Evolutionary conservation across 2,329 filamentous ascomycete species (phyloP), one percentile per base, ranked within the genome.

Genomic region (Ophiostoma sp.): DNA sequence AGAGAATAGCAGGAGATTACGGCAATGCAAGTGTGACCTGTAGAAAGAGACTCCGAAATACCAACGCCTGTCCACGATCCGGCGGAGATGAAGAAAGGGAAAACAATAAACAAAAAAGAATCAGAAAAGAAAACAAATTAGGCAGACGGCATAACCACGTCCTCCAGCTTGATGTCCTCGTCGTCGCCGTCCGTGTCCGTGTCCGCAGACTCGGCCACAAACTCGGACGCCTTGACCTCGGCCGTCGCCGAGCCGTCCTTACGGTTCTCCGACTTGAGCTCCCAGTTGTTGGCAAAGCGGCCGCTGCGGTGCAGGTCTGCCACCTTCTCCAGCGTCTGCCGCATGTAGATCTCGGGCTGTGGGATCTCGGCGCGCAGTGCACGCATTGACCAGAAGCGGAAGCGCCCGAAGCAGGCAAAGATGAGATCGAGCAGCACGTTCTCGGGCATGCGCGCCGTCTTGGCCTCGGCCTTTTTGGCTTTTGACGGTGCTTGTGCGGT

Each of bases 341-440:
- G 93, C 72, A 99, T 86, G 79, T 94, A 98, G n/a, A 90, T 89
- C 78, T 98, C 95, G 1, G 95, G 95, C 80, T 99, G 95, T 72
- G 89, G 87, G 54, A 96, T 86, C 72, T 86, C 83, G 68, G 88
- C 84, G 73, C 93, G 92, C 75, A 99, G 86, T 5, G 90, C 87
- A 77, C 92, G 94, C 84, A 98, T 91, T n/a, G 91, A 89, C 94
- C 94, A 99, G 80, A 95, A 98, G 75, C 90, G 89, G 83, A 91
- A 96, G 76, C 90, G 83, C 70, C 89, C 87, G 87, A 97, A 99
- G 77, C 89, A 90, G 67, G 86, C 82, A 82, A 94, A 93, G 72
- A 99, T 89, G 73, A 87, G 86, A 80, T 97, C 94, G 80, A 96
- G 82, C 73, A 99, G 88, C 76, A 95, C 90, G 83, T 93, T 90